Evolutionary conservation across 345 rosid species (phyloP), one percentile per base, ranked within the genome.

Genomic region (Eucalyptus lansdowneana): DNA sequence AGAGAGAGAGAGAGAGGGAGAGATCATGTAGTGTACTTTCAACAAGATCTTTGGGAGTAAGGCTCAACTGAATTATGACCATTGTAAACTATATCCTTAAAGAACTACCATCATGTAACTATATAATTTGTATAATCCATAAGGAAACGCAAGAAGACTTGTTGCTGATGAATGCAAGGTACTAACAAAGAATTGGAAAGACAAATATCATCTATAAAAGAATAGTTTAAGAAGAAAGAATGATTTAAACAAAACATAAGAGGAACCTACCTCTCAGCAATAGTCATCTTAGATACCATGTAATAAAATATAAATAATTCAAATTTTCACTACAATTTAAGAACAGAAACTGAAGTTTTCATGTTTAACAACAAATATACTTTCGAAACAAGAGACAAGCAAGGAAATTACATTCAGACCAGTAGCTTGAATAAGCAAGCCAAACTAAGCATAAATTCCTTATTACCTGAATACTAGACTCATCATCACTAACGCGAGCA

Each of bases 401-500:
- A 76, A 76, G 47, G 29, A 76, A 40, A 76, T 76, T 40, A 40
- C 27, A 4, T 76, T 76, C 47, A 76, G 85, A 76, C 85, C 47
- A 76, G 85, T 76, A 76, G 47, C 85, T 76, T 47, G 13, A 76
- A 40, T 76, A 40, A 40, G 47, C 47, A 50, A 86, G 15, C 58
- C 11, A 58, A 51, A 44, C 62, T 24, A 86, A 31, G 34, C 76
- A 88, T 72, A 31, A 56, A 88, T 90, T 88, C 88, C 22, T 53
- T 88, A 86, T 93, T 94, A 97, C 99, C 98, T 98, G 99, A 87
- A 98, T 94, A 90, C 98, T 98, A 88, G 99, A 95, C 92, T 98
- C 99, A 53, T 98, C 99, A 92, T 98, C 99, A 89, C 95, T 96
- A 89, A 98, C 95, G 92, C 99, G 99, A 92, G 97, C 95, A 90